Base-by-base conservation (phyloP, 257 asterid species). In the Ehretia macrophylla region DNA sequence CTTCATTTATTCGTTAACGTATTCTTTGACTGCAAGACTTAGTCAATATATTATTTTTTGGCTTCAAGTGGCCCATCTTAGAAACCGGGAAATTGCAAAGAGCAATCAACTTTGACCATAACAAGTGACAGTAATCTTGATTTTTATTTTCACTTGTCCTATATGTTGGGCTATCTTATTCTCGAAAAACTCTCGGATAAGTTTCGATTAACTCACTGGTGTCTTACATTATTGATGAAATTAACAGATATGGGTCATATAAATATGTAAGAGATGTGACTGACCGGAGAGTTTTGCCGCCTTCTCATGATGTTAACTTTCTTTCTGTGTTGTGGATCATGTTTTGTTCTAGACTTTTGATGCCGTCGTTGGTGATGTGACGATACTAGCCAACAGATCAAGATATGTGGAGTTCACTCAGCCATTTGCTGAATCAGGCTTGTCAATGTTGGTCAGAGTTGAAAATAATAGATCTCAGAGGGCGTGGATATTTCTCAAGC, bases 401-500 rank as follows among this genome's bases (percentile, higher is more conserved):
- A 52, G 17, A 52, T 14, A 52, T 21, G 57, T 52, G 57, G 57
- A 52, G 38, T 52, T 52, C 38, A 52, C 57, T 8, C 57, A 52
- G 9, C 57, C 57, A 23, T 52, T 21, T 52, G 57, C 57, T 52
- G 57, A 52, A 14, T 69, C 82, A 10, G 82, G 74, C 18, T 50
- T 77, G 74, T 64, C 76, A 14, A 72, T 77, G 82, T 5, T 66
- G 42, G 82, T 77, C 44, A 67, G 65, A 18, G 68, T 62, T 45
- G 66, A 72, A 59, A 19, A 35, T n/a, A n/a, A n/a, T 45, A 55
- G 16, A 35, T 14, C 47, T 0, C 11, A 49, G 17, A 65, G 3
- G 63, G 59, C 71, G 54, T 77, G 74, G 72, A 65, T 72, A 55
- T 77, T 77, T 38, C 4, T 69, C 69, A 69, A 37, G 64, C 82